These are phyloP conservation scores for Pythium myriotylum DNA, from an alignment of 352 stramenopile genomes.

Conservation along the genomic window DNA sequence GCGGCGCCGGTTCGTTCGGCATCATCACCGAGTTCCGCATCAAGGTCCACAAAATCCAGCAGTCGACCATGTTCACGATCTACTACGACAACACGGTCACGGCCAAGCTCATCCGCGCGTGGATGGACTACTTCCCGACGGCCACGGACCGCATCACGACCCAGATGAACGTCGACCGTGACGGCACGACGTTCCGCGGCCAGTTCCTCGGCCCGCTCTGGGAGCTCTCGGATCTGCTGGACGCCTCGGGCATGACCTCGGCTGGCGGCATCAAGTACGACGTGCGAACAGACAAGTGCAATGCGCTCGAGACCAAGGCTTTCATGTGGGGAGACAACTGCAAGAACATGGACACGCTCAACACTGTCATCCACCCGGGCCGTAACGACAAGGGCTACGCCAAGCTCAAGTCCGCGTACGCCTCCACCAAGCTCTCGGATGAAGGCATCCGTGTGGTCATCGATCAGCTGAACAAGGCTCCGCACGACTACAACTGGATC, in stretches of 20 bases:
- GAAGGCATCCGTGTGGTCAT: constrained; percentile 40
- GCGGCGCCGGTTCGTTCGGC: constrained; percentile 53
- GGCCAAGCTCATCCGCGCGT: constrained; percentile 38
- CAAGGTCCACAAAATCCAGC: constrained; percentile 44
- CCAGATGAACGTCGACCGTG: constrained; percentile 45
- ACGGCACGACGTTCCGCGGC: constrained; percentile 36
- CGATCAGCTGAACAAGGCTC: constrained; percentile 38
- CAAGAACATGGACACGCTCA: constrained; percentile 38
- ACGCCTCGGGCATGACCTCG: constrained; percentile 39
- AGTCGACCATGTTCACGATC: constrained; percentile 49
- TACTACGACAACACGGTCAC: constrained; percentile 41
- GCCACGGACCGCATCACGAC: constrained; percentile 52
- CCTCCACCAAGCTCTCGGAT: constrained; percentile 41
- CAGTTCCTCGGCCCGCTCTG: constrained; percentile 45
- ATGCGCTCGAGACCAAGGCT: constrained; percentile 48
- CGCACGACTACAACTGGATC: constrained; percentile 47
- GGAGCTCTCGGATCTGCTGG: constrained; percentile 40
- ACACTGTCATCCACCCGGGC: constrained; percentile 29
- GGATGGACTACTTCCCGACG: constrained; percentile 58
- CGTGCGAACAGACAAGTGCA: constrained; percentile 47
- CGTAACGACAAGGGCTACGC: constrained; percentile 45
- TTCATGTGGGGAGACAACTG: constrained; percentile 50
- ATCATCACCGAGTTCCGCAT: constrained; percentile 59
- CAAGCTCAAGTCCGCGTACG: constrained; percentile 56
- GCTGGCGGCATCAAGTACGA: constrained; percentile 37